Percentiles rank a stretch among this genome's conserved stretches.
These are phyloP conservation scores for Amaranthus hypochondriacus DNA, from an alignment of 148 eudicot species.

Conservation along the genomic window DNA sequence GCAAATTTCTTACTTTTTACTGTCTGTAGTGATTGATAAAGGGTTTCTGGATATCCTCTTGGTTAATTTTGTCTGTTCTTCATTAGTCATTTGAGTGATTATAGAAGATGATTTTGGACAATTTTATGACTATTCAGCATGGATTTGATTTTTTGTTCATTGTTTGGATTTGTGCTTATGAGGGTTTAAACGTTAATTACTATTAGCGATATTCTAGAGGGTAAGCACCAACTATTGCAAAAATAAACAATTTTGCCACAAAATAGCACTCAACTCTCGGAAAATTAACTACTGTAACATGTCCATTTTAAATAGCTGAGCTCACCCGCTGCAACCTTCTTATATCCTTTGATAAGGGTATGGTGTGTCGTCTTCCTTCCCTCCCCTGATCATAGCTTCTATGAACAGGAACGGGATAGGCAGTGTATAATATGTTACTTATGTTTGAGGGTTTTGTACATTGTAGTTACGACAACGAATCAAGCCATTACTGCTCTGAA, in stretches of 20 bases:
- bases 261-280: too few species aligned
- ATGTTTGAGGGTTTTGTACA: constrained; percentile 12
- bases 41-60: not conserved
- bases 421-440: constrained; percentile 7
- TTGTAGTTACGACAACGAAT: constrained; percentile 48
- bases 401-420: too few species aligned
- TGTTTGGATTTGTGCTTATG: too few species aligned
- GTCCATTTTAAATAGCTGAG: too few species aligned
- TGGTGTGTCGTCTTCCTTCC: too few species aligned
- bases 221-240: not conserved
- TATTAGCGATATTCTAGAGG: not conserved
- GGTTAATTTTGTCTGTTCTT: constrained; percentile 9
- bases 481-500: constrained; percentile 42
- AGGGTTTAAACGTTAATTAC: not conserved
- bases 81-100: constrained; percentile 11
- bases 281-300: too few species aligned
- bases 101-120: not conserved
- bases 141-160: too few species aligned
- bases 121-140: not conserved
- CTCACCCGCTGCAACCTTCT: not conserved
- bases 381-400: too few species aligned
- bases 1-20: not conserved
- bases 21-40: constrained; percentile 1
- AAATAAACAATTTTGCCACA: not conserved
- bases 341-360: too few species aligned